A percentile compares a stretch with the other conserved stretches of the same genome.
phyloP scores from a whole-genome alignment of 441 rosid species.

The Mallotus repandus region DNA sequence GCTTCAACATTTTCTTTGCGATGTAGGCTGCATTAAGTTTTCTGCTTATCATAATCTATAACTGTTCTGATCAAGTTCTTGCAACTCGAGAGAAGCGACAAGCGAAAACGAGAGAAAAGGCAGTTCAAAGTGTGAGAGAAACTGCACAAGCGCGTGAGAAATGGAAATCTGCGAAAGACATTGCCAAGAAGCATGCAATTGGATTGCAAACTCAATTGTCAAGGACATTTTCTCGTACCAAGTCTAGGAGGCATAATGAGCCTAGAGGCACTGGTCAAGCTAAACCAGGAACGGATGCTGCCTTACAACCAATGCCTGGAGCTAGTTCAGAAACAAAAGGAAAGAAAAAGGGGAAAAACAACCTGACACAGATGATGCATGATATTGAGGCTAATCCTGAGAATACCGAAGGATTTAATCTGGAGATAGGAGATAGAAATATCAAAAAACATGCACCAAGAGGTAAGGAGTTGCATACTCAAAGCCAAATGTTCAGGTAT shows the following conservation, averaged over 20 bases:
- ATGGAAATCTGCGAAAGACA: constrained; percentile 91
- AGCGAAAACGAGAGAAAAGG: constrained; percentile 82
- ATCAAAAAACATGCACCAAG: constrained; percentile 64
- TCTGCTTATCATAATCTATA: constrained; percentile 73
- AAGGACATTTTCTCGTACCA: constrained; percentile 76
- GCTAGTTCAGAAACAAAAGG: constrained; percentile 33
- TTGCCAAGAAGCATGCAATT: constrained; percentile 70
- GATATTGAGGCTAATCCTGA: constrained; percentile 75
- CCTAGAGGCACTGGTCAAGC: constrained; percentile 44
- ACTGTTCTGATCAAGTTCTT: constrained; percentile 97
- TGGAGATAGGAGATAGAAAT: constrained; percentile 73
- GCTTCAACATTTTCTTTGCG: constrained; percentile 24
- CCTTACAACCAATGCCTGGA: constrained; percentile 42
- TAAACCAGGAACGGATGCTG: constrained; percentile 54
- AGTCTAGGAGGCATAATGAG: constrained; percentile 47
- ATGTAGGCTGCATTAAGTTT: constrained; percentile 72
- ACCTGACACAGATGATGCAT: constrained; percentile 73
- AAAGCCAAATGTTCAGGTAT: constrained; percentile 93
- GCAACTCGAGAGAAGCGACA: constrained; percentile 78
- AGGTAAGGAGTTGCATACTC: constrained; percentile 80
- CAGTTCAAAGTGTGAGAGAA: constrained; percentile 80
- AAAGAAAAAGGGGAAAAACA: constrained; percentile 55
- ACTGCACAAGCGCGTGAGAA: constrained; percentile 67
- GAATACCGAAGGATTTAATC: constrained; percentile 59
- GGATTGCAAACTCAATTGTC: constrained; percentile 71